These are phyloP conservation scores for Fusarium multiceps DNA, from an alignment of 2,329 filamentous ascomycete species.

Conservation along the genomic window DNA sequence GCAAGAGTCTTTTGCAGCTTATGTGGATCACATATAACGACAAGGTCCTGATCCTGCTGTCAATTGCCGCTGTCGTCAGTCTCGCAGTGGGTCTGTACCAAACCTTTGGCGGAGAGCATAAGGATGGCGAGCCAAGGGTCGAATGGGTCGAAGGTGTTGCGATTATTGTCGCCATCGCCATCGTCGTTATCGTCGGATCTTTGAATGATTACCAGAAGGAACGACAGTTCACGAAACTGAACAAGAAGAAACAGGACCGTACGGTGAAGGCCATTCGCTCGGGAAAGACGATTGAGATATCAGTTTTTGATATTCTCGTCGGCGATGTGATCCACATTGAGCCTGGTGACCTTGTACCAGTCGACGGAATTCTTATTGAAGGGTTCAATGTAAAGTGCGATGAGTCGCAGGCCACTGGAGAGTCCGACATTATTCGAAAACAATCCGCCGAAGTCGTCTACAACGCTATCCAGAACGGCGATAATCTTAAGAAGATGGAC, in stretches of 20 bases:
- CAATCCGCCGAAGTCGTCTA: constrained; percentile 74
- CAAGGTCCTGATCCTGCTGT: constrained; percentile 80
- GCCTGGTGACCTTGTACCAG: constrained; percentile 78
- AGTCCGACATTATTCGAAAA: constrained; percentile 81
- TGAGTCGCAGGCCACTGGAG: constrained; percentile 82
- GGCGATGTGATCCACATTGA: constrained; percentile 80
- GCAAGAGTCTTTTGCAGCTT: constrained; percentile 76
- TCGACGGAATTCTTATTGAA: constrained; percentile 78
- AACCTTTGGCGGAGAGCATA: constrained; percentile 71
- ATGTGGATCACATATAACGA: constrained; percentile 89
- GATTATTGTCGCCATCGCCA: constrained; percentile 82
- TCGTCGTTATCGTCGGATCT: constrained; percentile 81
- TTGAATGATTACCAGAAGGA: constrained; percentile 86
- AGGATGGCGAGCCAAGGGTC: constrained; percentile 63
- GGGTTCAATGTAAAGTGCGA: constrained; percentile 81
- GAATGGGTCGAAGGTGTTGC: constrained; percentile 87
- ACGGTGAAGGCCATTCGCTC: constrained; percentile 77
- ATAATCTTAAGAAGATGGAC: constrained; percentile 77
- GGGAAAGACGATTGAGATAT: constrained; percentile 75
- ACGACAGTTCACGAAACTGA: constrained; percentile 80
- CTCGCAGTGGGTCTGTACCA: constrained; percentile 81
- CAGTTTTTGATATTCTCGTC: constrained; percentile 74
- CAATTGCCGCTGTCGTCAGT: constrained; percentile 76
- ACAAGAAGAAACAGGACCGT: constrained; percentile 82
- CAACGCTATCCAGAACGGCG: constrained; percentile 73